These are phyloP conservation scores for Neurospora intermedia DNA, from an alignment of 495 filamentous ascomycete genomes.

Conservation along the genomic window DNA sequence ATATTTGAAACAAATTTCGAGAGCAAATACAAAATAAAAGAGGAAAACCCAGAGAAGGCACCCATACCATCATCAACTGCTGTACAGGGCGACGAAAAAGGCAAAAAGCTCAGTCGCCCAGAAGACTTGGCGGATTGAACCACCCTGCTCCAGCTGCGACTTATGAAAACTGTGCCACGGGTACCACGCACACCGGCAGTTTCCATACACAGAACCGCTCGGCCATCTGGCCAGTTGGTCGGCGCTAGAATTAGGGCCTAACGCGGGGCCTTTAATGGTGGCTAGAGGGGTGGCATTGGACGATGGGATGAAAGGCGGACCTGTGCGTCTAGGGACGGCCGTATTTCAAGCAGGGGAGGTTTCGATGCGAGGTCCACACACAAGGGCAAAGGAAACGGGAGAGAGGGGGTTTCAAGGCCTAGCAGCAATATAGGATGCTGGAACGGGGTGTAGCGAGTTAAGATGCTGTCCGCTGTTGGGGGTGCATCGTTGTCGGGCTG, in stretches of 20 bases:
- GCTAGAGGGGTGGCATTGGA: not conserved
- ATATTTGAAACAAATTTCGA: too few relatives aligned
- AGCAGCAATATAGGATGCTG: not conserved
- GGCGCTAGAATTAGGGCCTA: not conserved
- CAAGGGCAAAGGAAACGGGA: too few relatives aligned
- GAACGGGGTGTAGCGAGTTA: not conserved
- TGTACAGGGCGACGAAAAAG: too few relatives aligned
- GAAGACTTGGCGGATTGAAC: not conserved
- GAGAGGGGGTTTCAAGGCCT: too few relatives aligned
- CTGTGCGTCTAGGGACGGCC: not conserved
- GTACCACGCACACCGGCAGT: too few relatives aligned
- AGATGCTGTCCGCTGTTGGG: not conserved
- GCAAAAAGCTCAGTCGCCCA: not conserved
- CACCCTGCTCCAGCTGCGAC: not conserved
- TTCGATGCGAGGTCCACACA: too few relatives aligned
- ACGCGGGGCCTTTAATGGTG: not conserved
- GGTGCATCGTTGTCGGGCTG: too few relatives aligned
- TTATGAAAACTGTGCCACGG: too few relatives aligned
- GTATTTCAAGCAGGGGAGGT: not conserved
- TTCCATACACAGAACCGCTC: not conserved
- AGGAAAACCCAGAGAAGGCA: not conserved
- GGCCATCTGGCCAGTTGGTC: not conserved
- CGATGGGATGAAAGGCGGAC: not conserved
- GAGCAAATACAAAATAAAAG: not conserved
- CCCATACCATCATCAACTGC: too few relatives aligned